A percentile compares a stretch with the other conserved stretches of the same genome.
Evolutionary conservation across 2,329 filamentous ascomycete species (phyloP).

Genomic region (Paradendryphiella salina): DNA sequence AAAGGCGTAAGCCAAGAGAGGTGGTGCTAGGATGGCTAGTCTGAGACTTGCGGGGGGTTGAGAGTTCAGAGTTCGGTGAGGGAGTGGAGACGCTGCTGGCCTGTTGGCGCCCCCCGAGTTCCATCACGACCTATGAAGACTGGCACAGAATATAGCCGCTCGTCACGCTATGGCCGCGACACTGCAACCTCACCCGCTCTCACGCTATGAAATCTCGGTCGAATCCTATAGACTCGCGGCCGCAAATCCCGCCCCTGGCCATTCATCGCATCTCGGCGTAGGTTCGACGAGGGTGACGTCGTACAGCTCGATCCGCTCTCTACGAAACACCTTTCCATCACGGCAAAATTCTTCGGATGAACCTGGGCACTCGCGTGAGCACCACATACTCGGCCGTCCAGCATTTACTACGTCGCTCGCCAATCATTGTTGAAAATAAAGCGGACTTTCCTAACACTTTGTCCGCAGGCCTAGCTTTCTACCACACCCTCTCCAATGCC

Average conservation of each 20-base stretch:
- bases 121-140: slow-evolving; percentile 23
- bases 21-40: slow-evolving; percentile 8
- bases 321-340: neutral
- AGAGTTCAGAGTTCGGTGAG: slow-evolving; percentile 19
- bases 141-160: slow-evolving; percentile 6
- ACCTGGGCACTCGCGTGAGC: no score
- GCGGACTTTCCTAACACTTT: neutral
- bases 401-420: no score
- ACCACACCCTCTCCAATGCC: neutral
- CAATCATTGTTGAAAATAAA: neutral
- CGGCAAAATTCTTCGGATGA: neutral
- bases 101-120: slow-evolving; percentile 14
- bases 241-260: slow-evolving; percentile 10
- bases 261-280: slow-evolving; percentile 2
- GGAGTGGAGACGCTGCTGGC: slow-evolving; percentile 6
- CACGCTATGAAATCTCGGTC: slow-evolving; percentile 19
- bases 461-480: neutral
- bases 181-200: slow-evolving; percentile 7
- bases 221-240: slow-evolving; percentile 11
- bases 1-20: slow-evolving; percentile 3
- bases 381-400: no score
- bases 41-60: slow-evolving; percentile 20
- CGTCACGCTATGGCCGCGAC: slow-evolving; percentile 22
- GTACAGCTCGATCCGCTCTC: neutral
- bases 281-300: slow-evolving; percentile 11